These are phyloP conservation scores for Magnusiomyces tetraspermus DNA, from an alignment of 1,139 yeast species.

Conservation along the genomic window DNA sequence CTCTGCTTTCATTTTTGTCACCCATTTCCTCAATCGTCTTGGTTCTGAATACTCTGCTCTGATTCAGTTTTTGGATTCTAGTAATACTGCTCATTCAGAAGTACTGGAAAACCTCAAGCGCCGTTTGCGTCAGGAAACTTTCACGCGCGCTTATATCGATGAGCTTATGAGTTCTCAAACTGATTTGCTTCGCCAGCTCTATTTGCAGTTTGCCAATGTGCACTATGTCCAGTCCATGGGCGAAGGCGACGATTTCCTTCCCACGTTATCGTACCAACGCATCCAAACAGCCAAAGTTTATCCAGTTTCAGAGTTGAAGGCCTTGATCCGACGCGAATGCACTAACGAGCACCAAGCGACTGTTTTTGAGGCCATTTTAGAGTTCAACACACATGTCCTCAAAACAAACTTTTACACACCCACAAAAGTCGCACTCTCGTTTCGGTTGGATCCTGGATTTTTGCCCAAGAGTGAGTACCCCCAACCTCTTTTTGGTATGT, in stretches of 20 bases:
- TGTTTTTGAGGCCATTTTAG: slow-evolving; percentile 72
- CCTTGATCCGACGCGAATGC: slow-evolving; percentile 57
- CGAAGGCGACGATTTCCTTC: slow-evolving; percentile 44
- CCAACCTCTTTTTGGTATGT: slow-evolving; percentile 88
- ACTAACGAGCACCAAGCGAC: slow-evolving; percentile 72
- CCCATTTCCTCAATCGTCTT: slow-evolving; percentile 87
- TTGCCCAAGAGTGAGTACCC: slow-evolving; percentile 83
- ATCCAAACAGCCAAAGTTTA: slow-evolving; percentile 69
- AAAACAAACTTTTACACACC: slow-evolving; percentile 93
- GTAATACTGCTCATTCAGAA: slow-evolving; percentile 55
- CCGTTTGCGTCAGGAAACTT: slow-evolving; percentile 87
- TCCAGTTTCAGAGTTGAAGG: slow-evolving; percentile 64
- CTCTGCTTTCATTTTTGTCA: slow-evolving; percentile 83
- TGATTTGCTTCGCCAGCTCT: slow-evolving; percentile 69
- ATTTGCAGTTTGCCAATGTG: slow-evolving; percentile 83
- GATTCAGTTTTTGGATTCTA: slow-evolving; percentile 51
- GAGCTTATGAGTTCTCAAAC: slow-evolving; percentile 66
- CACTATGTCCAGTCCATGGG: slow-evolving; percentile 68
- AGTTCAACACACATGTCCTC: slow-evolving; percentile 76
- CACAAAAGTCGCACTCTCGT: slow-evolving; percentile 89
- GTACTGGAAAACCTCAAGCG: slow-evolving; percentile 74
- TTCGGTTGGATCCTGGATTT: slow-evolving; percentile 79
- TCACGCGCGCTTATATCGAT: slow-evolving; percentile 73
- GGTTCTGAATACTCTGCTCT: slow-evolving; percentile 83
- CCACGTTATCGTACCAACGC: slow-evolving; percentile 85